These are phyloP conservation scores for Hymenoscyphus scutula DNA, from an alignment of 2,329 filamentous ascomycete genomes.

Conservation along the genomic window DNA sequence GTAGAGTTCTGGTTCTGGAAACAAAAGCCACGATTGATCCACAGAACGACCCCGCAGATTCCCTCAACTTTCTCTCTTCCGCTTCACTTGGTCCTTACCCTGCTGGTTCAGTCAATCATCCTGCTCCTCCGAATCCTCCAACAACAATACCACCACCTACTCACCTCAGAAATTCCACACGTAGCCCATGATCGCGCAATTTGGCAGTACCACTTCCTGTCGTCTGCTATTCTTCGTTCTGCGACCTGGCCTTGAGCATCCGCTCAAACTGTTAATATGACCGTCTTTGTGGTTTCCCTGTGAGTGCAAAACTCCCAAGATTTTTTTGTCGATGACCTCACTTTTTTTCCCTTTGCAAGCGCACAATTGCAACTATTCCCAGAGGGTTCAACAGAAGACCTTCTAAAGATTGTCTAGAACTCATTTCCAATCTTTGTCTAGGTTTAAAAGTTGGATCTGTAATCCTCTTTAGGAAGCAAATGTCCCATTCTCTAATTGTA, in stretches of 20 bases:
- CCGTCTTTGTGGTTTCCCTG: conserved; percentile 59
- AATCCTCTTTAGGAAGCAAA: neutral
- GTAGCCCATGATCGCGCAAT: conserved; percentile 30
- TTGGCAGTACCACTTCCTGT: conserved; percentile 13
- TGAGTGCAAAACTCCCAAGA: conserved; percentile 39
- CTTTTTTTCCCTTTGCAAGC: neutral
- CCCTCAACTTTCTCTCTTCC: neutral
- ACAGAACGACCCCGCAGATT: neutral
- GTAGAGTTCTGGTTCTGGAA: neutral
- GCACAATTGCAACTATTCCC: conserved; percentile 2
- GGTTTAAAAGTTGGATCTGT: neutral
- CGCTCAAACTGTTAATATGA: conserved; percentile 43
- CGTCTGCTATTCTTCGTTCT: conserved; percentile 15
- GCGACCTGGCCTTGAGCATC: conserved; percentile 21
- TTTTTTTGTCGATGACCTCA: conserved; percentile 1
- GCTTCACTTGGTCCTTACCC: neutral
- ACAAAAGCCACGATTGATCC: neutral
- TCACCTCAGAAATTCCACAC: conserved; percentile 12
- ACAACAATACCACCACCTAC: conserved; percentile 5
- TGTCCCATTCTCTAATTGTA: neutral
- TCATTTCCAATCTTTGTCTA: neutral
- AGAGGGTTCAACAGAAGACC: neutral
- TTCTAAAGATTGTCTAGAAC: neutral
- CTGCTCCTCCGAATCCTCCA: neutral
- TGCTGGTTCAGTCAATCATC: neutral